Evolutionary conservation across 2,329 filamentous ascomycete species (phyloP).

Genomic region (Fusarium tupiense): DNA sequence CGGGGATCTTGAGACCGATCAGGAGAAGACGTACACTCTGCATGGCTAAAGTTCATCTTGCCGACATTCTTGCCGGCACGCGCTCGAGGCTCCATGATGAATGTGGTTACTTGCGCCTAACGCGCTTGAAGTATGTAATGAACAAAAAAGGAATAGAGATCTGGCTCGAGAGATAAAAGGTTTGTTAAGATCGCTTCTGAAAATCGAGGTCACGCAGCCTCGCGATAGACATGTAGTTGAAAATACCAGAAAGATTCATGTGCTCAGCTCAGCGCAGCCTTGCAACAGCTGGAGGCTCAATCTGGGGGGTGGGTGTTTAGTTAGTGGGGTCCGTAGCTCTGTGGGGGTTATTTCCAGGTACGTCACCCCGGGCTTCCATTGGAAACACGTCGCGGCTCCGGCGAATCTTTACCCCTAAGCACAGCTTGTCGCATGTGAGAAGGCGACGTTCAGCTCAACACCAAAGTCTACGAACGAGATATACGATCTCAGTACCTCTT

Average conservation of each 20-base stretch:
- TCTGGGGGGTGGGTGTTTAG: conserved; percentile 19
- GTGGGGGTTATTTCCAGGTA: conserved; percentile 34
- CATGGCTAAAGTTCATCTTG: conserved; percentile 80
- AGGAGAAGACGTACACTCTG: conserved; percentile 68
- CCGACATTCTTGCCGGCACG: conserved; percentile 82
- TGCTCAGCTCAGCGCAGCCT: conserved; percentile 24
- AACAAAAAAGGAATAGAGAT: background rate
- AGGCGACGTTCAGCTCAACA: conserved; percentile 13
- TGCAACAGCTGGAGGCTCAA: conserved; percentile 28
- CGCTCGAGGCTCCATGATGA: conserved; percentile 78
- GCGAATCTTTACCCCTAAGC: conserved; percentile 52
- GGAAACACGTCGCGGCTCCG: conserved; percentile 41
- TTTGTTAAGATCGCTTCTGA: background rate
- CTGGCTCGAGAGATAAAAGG: background rate
- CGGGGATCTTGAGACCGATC: background rate
- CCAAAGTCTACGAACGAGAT: background rate
- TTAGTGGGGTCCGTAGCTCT: conserved; percentile 33
- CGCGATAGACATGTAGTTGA: conserved; percentile 33
- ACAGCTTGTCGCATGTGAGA: conserved; percentile 42
- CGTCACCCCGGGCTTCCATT: conserved; percentile 24
- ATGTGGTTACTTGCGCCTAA: conserved; percentile 10
- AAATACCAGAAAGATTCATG: conserved; percentile 21
- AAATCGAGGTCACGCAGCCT: conserved; percentile 20
- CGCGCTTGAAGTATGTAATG: conserved; percentile 7
- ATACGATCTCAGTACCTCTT: background rate